A percentile compares a stretch with the other conserved stretches of the same genome.
Evolutionary conservation across 345 rosid species (phyloP).

Genomic region (Populus alba): DNA sequence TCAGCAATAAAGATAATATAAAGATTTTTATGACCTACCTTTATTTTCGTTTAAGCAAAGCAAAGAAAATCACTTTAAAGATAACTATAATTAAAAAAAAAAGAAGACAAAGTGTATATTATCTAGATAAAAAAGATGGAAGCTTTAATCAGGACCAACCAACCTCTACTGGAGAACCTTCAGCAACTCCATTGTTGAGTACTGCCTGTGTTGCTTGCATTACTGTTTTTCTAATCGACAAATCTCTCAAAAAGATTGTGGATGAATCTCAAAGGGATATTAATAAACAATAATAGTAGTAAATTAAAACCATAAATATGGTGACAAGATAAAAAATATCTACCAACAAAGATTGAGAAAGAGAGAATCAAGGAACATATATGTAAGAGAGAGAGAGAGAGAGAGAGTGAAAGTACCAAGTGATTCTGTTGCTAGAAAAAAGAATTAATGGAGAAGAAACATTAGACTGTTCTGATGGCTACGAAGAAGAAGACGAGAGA

Average conservation of each 20-base stretch:
- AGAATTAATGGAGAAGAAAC: not conserved
- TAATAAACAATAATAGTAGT: not conserved
- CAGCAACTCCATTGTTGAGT: slow-evolving; percentile 1
- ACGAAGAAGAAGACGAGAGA: not conserved
- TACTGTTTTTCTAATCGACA: not conserved
- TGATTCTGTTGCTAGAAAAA: not conserved
- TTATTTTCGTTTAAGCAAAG: not conserved
- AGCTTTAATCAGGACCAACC: not conserved
- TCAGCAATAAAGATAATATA: not conserved
- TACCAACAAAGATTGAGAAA: not conserved
- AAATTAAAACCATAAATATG: not conserved
- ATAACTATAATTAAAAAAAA: too few relatives aligned
- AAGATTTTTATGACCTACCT: not conserved
- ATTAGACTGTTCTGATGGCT: not conserved
- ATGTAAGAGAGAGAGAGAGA: too few relatives aligned
- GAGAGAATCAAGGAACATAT: not conserved
- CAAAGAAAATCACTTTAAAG: not conserved
- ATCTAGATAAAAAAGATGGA: not conserved
- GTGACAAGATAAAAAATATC: not conserved
- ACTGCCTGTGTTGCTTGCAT: slow-evolving; percentile 16
- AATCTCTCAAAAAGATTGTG: not conserved
- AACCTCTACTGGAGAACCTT: slow-evolving; percentile 9
- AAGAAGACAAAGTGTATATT: not conserved
- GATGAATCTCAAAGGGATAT: not conserved
- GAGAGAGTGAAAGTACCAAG: not conserved